Base-by-base conservation (phyloP, 306 rosid genomes). In the Corylus avellana region DNA sequence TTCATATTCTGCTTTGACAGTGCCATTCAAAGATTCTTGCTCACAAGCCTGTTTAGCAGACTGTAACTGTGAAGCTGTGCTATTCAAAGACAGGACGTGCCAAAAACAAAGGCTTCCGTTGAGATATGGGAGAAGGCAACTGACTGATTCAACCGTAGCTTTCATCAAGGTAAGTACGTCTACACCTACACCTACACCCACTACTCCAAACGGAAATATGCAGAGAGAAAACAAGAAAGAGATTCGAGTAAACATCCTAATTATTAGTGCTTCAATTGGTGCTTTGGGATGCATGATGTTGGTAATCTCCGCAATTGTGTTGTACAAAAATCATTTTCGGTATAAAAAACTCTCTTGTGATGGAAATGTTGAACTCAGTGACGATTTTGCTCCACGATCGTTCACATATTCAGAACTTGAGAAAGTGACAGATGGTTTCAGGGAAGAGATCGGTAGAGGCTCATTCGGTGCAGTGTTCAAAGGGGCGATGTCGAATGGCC, bases 81-180 rank as follows among this genome's bases (percentile, higher is more conserved):
- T 72, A 12, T 54, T 35, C 10, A 20, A 14, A 0, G 71, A 61
- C 1, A 39, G 61, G 8, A 79, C 1, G 4, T 84, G 87, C 59
- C 10, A 4, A 10, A 84, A 62, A 71, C 81, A 53, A 58, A 79
- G 32, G 44, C 72, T 84, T 71, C 87, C 84, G 27, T 72, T 84
- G 78, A 79, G 8, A 20, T 72, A 37, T 27, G 86, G 81, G 3
- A 79, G 42, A 75, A 25, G 56, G 20, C 5, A 12, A 0, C 12
- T 0, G 3, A 20, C 16, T 13, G 42, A 2, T 48, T 46, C 81
- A 47, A 49, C 12, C 47, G 18, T 14, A 5, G 76, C 75, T 62
- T 14, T 80, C 47, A 27, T 80, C 79, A 84, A 80, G 75, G 80
- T 79, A 37, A 67, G 32, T 35, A 59, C 8, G 4, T 5, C 55